Evolutionary conservation across 208 protist genomes (phyloP).

Genomic region (Trichomonas gallinae): DNA sequence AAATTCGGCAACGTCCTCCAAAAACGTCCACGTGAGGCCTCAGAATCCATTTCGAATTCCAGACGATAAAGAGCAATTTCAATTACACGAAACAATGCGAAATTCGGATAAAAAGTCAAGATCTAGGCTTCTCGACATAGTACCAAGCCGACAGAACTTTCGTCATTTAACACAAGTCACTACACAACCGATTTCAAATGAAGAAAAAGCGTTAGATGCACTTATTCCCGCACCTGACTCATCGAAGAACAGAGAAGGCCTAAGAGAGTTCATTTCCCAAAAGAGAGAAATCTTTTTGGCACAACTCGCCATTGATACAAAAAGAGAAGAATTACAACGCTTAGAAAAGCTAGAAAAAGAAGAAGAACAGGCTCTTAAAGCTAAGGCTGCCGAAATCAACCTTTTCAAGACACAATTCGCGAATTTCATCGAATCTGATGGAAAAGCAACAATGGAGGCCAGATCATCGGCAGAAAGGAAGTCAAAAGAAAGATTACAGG

Average conservation of each 20-base stretch:
- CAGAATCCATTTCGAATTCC: background rate
- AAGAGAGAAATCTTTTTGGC: conserved; percentile 4
- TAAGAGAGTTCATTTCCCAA: background rate
- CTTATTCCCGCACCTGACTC: background rate
- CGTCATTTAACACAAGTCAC: background rate
- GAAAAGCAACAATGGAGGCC: background rate
- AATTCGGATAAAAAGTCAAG: background rate
- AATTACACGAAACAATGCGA: background rate
- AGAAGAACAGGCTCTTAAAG: background rate
- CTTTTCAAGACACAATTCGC: background rate
- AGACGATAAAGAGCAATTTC: background rate
- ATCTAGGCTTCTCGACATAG: background rate
- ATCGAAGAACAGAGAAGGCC: background rate
- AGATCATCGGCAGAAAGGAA: background rate
- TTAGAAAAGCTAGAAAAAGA: background rate
- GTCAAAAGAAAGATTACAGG: background rate
- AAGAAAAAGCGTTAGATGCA: background rate
- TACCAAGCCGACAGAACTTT: background rate
- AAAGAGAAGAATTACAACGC: background rate
- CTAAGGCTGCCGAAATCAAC: background rate
- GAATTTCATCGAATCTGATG: background rate
- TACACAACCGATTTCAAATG: background rate
- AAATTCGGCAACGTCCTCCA: conserved; percentile 62
- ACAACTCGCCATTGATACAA: conserved; percentile 10
- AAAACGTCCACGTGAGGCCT: background rate